Conservation (phyloP, 805 yeast genomes). For the Myxozyma melibiosi region DNA sequence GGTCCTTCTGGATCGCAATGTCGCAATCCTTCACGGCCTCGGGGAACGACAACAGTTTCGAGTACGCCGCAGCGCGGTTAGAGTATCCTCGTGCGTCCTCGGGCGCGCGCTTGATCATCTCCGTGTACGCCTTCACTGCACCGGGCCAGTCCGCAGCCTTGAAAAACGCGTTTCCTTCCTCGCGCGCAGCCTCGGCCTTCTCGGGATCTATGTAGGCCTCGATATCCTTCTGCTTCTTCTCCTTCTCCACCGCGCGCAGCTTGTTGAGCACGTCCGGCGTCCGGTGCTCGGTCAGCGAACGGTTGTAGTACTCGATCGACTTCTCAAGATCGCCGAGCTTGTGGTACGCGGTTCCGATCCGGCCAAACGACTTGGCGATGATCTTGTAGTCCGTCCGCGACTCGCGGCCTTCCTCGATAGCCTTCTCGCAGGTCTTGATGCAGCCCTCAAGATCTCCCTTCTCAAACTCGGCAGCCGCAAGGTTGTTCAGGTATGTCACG, state of each 20-base stretch:
- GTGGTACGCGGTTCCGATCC: conserved; percentile 80
- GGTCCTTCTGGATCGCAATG: conserved; percentile 83
- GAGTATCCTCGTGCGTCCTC: conserved; percentile 95
- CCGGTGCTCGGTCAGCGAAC: conserved; percentile 94
- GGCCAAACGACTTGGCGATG: conserved; percentile 89
- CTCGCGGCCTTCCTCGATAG: conserved; percentile 88
- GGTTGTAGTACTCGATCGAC: conserved; percentile 80
- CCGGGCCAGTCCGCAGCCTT: conserved; percentile 93
- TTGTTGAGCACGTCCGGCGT: conserved; percentile 89
- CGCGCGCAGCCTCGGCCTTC: conserved; percentile 93
- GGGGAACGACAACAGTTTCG: conserved; percentile 95
- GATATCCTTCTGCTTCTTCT: conserved; percentile 75
- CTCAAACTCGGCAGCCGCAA: conserved; percentile 97
- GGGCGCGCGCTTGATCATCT: conserved; percentile 97
- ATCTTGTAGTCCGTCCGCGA: conserved; percentile 87
- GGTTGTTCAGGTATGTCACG: conserved; percentile 90
- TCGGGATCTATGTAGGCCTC: conserved; percentile 82
- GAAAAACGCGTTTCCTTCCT: conserved; percentile 87
- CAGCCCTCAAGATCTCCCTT: conserved; percentile 89
- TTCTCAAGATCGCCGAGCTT: conserved; percentile 71
- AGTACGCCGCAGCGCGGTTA: conserved; percentile 95
- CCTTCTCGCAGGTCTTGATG: conserved; percentile 74
- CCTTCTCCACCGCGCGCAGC: conserved; percentile 84
- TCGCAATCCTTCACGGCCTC: conserved; percentile 94
- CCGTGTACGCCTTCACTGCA: conserved; percentile 92